These are phyloP conservation scores for Rhodamnia argentea DNA, from an alignment of 345 rosid species.

Conservation along the genomic window DNA sequence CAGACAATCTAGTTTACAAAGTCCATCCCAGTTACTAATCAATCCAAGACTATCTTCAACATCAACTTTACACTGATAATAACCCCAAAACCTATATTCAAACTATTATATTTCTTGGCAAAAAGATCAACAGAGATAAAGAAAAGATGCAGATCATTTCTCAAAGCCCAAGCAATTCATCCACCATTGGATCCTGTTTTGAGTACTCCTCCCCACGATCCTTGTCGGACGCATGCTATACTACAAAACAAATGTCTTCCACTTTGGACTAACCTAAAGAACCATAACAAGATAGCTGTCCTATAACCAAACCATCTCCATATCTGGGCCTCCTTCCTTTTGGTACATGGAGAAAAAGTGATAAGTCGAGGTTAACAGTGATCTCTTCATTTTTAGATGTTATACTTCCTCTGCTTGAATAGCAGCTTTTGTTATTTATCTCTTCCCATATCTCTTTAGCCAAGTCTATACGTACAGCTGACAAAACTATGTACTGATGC, in stretches of 20 bases:
- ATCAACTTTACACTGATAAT: not conserved
- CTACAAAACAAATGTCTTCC: not conserved
- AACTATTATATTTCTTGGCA: not conserved
- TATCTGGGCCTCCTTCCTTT: not conserved
- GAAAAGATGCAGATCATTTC: not conserved
- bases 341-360: not conserved
- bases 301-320: not conserved
- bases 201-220: not conserved
- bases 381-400: not conserved
- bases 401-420: not conserved
- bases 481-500: not conserved
- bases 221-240: not conserved
- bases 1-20: not conserved
- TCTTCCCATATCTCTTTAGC: not conserved
- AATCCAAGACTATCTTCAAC: not conserved
- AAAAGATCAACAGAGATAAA: not conserved
- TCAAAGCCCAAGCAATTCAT: not conserved
- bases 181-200: not conserved
- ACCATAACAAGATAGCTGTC: not conserved
- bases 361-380: not conserved
- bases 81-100: not conserved
- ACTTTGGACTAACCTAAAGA: not conserved
- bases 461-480: not conserved
- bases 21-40: not conserved
- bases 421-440: not conserved